Evolutionary conservation across 257 asterid species (phyloP).

Genomic region (Plectranthus barbatus): DNA sequence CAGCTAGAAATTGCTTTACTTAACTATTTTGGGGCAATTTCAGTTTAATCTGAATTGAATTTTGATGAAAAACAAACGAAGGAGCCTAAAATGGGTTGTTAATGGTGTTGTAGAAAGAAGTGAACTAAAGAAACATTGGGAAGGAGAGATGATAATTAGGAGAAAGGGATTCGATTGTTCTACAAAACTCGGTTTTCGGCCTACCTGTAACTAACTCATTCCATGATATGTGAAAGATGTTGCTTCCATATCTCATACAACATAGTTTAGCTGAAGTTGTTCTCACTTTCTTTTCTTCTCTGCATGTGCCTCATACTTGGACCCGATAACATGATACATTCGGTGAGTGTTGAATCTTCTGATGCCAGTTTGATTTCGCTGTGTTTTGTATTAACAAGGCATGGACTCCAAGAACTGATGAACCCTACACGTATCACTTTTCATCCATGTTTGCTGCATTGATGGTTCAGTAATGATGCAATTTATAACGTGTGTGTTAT

Average conservation of each 20-base stretch:
- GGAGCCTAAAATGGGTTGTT: not conserved
- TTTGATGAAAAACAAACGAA: not conserved
- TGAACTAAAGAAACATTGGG: not conserved
- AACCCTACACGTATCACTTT: not conserved
- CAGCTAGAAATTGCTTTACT: not conserved
- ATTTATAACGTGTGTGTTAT: constrained; percentile 2
- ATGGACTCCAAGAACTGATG: not conserved
- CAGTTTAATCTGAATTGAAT: not conserved
- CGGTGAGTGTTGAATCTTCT: not conserved
- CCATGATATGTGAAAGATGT: not conserved
- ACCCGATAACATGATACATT: not conserved
- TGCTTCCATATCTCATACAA: not conserved
- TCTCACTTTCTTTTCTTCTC: too few species aligned
- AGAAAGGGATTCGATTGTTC: not conserved
- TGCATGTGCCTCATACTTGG: too few species aligned
- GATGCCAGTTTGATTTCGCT: not conserved
- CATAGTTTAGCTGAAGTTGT: not conserved
- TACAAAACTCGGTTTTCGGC: not conserved
- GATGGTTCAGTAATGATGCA: not conserved
- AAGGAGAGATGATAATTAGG: not conserved
- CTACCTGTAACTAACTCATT: not conserved
- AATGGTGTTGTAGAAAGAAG: not conserved
- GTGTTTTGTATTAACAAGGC: not conserved
- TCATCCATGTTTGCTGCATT: not conserved
- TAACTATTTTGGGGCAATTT: not conserved